Conservation (phyloP, 2,329 filamentous ascomycete species). For the Aspergillus sp. region DNA sequence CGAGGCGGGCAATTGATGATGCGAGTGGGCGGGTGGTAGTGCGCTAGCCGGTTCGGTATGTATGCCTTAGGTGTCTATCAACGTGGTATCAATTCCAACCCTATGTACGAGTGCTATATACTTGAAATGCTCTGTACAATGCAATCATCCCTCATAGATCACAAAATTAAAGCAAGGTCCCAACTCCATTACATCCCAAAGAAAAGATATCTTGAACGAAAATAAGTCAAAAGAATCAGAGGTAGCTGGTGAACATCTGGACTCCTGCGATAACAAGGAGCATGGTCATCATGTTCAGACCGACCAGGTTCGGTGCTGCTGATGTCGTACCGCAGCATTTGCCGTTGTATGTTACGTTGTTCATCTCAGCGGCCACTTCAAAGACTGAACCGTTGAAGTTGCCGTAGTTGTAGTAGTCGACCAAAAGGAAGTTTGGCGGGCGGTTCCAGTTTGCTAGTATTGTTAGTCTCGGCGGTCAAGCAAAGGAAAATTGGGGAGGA, state of each 20-base stretch:
- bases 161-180: neutral
- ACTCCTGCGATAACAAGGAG: slow-evolving; percentile 17
- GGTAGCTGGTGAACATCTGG: slow-evolving; percentile 16
- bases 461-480: neutral
- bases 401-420: slow-evolving; percentile 78
- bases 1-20: too few species aligned
- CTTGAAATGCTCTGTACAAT: neutral
- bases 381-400: slow-evolving; percentile 67
- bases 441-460: slow-evolving; percentile 52
- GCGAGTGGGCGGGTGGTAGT: too few species aligned
- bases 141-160: neutral
- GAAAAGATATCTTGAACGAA: neutral
- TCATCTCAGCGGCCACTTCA: slow-evolving; percentile 61
- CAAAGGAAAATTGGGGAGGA: neutral
- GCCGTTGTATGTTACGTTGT: slow-evolving; percentile 62
- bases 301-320: slow-evolving; percentile 17
- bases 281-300: slow-evolving; percentile 13
- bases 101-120: neutral
- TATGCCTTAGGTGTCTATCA: too few species aligned
- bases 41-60: too few species aligned
- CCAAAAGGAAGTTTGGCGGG: slow-evolving; percentile 70
- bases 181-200: neutral
- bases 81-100: neutral
- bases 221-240: slow-evolving; percentile 9
- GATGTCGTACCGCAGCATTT: slow-evolving; percentile 33